Percentiles rank a stretch among this genome's conserved stretches.
Conservation (phyloP, 2,329 filamentous ascomycete species). For the Pyricularia grisea region DNA sequence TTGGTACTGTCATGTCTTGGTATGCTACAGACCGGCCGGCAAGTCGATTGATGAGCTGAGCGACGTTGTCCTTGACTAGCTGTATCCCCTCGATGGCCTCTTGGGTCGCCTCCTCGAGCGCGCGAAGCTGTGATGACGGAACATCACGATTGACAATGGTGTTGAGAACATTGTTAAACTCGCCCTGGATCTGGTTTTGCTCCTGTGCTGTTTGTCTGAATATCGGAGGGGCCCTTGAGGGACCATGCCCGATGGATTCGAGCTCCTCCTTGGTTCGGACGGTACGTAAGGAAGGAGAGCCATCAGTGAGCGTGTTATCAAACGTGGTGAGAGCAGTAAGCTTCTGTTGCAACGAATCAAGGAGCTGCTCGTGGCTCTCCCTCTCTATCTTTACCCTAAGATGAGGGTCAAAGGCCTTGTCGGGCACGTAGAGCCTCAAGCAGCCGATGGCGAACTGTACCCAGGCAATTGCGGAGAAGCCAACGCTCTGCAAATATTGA, state of each 20-base stretch:
- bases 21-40: constrained; percentile 65
- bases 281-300: constrained; percentile 57
- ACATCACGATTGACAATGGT: constrained; percentile 43
- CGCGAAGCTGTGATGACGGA: constrained; percentile 24
- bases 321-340: constrained; percentile 55
- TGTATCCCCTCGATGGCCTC: constrained; percentile 33
- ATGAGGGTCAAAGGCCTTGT: constrained; percentile 77
- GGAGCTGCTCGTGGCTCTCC: constrained; percentile 45
- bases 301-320: constrained; percentile 58
- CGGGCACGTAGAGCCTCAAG: constrained; percentile 74
- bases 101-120: neutral
- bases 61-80: constrained; percentile 47
- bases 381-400: constrained; percentile 57
- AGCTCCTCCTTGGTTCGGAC: constrained; percentile 55
- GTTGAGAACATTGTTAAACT: constrained; percentile 70
- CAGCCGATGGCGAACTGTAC: constrained; percentile 65
- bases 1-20: constrained; percentile 72
- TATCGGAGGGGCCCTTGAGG: constrained; percentile 43
- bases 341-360: constrained; percentile 42
- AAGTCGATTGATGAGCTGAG: constrained; percentile 61
- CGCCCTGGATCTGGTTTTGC: constrained; percentile 64
- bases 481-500: constrained; percentile 13
- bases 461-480: constrained; percentile 54
- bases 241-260: constrained; percentile 45
- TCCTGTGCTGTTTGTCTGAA: constrained; percentile 63